A percentile compares a stretch with the other conserved stretches of the same genome.
phyloP scores from a whole-genome alignment of 2,329 filamentous ascomycete genomes.

The Aspergillus cejpii region DNA sequence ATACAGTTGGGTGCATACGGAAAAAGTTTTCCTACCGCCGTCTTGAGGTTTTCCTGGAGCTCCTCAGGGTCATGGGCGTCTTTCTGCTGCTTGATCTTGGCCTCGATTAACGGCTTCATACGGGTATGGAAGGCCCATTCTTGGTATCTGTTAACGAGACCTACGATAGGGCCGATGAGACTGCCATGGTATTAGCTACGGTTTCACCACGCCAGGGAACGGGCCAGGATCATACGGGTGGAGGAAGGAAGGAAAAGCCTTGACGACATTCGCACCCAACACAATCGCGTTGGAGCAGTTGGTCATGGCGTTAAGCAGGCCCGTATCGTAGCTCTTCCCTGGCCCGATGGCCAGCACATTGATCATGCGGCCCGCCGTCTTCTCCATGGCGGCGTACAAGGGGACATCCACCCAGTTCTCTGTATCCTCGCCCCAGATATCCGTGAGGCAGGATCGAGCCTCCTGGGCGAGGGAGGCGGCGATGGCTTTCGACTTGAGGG shows the following conservation, averaged over 20 bases:
- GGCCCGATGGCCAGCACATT: slow-evolving; percentile 12
- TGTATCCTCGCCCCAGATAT: slow-evolving; percentile 10
- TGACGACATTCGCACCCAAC: slow-evolving; percentile 11
- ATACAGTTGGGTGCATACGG: neutral
- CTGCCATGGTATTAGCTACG: neutral
- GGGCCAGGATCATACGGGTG: slow-evolving; percentile 8
- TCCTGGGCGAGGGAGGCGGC: slow-evolving; percentile 9
- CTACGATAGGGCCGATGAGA: slow-evolving; percentile 9
- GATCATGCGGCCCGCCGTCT: slow-evolving; percentile 9
- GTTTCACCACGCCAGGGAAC: too few relatives aligned
- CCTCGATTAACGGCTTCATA: slow-evolving; percentile 11
- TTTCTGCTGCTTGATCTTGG: slow-evolving; percentile 7
- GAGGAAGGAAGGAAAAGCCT: slow-evolving; percentile 11
- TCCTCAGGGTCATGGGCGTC: slow-evolving; percentile 1
- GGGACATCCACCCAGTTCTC: slow-evolving; percentile 9
- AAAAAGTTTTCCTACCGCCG: neutral
- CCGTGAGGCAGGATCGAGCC: slow-evolving; percentile 8
- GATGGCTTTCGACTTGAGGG: slow-evolving; percentile 7
- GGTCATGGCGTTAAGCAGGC: slow-evolving; percentile 10
- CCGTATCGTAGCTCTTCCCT: slow-evolving; percentile 4
- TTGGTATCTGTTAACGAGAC: slow-evolving; percentile 9
- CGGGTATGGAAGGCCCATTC: slow-evolving; percentile 9
- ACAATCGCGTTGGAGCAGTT: slow-evolving; percentile 13
- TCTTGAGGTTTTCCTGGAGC: slow-evolving; percentile 6
- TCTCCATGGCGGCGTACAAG: slow-evolving; percentile 11